Percentiles rank a stretch among this genome's conserved stretches.
These are phyloP conservation scores for Nemania serpens DNA, from an alignment of 2,329 filamentous ascomycete genomes.

Conservation along the genomic window DNA sequence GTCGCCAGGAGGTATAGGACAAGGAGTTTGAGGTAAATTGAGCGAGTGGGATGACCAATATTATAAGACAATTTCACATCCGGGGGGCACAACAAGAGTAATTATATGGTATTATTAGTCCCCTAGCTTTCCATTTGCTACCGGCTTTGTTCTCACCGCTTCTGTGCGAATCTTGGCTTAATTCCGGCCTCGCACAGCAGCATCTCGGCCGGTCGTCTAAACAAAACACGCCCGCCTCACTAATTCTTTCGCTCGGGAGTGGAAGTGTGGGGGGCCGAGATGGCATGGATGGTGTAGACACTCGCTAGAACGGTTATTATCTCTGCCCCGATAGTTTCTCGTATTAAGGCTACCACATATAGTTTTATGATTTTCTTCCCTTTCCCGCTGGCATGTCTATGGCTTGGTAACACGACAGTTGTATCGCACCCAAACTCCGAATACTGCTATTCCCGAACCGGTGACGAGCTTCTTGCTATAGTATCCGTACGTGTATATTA, in stretches of 20 bases:
- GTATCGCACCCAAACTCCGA: constrained; percentile 1
- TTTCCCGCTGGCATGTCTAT: background rate
- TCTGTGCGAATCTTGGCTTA: background rate
- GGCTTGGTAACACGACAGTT: constrained; percentile 12
- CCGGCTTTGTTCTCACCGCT: background rate
- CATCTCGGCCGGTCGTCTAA: background rate
- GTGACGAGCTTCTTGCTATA: background rate
- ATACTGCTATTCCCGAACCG: constrained; percentile 8
- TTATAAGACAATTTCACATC: background rate
- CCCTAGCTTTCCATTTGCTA: background rate
- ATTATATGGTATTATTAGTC: background rate
- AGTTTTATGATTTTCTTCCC: background rate
- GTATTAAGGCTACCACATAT: background rate
- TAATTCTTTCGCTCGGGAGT: background rate
- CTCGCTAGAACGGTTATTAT: background rate
- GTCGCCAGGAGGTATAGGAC: background rate
- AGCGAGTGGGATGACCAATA: background rate
- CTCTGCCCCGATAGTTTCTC: background rate
- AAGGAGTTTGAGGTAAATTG: constrained; percentile 1
- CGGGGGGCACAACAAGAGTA: background rate
- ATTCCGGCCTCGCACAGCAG: constrained; percentile 3
- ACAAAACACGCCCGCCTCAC: background rate
- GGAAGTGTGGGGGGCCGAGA: too few relatives aligned
- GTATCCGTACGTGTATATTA: background rate
- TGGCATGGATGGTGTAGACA: background rate